Evolutionary conservation across 192 early-diverging fungal genomes (phyloP).

Genomic region (Dissophora ornata): DNA sequence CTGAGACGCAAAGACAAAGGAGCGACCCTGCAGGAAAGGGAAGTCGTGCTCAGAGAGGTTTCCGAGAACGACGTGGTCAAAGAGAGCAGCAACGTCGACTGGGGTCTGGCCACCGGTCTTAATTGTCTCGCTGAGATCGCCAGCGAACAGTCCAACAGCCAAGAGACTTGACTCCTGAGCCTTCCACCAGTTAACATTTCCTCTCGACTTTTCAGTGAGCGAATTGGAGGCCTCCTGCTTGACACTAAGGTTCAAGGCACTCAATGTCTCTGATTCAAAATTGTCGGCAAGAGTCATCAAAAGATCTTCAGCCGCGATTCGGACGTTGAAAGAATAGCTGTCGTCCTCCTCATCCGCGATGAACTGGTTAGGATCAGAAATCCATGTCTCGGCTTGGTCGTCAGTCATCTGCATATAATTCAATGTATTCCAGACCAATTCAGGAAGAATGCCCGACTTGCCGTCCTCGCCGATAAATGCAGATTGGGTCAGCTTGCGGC

Average conservation of each 20-base stretch:
- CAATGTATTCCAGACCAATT: conserved; percentile 69
- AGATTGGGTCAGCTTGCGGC: conserved; percentile 63
- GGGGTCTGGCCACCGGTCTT: conserved; percentile 52
- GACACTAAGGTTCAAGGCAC: conserved; percentile 62
- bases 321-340: conserved; percentile 85
- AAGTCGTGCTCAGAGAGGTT: conserved; percentile 65
- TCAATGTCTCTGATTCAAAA: conserved; percentile 60
- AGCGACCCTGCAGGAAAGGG: conserved; percentile 91
- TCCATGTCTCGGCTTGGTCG: conserved; percentile 82
- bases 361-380: conserved; percentile 85
- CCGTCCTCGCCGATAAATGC: conserved; percentile 63
- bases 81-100: conserved; percentile 81
- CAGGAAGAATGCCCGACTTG: conserved; percentile 62
- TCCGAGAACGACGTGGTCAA: conserved; percentile 85
- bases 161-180: conserved; percentile 86
- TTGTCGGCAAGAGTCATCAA: conserved; percentile 65
- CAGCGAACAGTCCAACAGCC: conserved; percentile 74
- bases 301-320: conserved; percentile 84
- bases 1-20: conserved; percentile 87
- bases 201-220: conserved; percentile 16
- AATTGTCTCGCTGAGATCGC: conserved; percentile 67
- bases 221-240: conserved; percentile 40
- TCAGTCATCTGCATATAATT: conserved; percentile 86
- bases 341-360: conserved; percentile 94
- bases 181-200: conserved; percentile 75